Percentiles rank a stretch among this genome's conserved stretches.
These are phyloP conservation scores for Plasmodium ovale DNA, from an alignment of 169 alveolate species.

Conservation along the genomic window DNA sequence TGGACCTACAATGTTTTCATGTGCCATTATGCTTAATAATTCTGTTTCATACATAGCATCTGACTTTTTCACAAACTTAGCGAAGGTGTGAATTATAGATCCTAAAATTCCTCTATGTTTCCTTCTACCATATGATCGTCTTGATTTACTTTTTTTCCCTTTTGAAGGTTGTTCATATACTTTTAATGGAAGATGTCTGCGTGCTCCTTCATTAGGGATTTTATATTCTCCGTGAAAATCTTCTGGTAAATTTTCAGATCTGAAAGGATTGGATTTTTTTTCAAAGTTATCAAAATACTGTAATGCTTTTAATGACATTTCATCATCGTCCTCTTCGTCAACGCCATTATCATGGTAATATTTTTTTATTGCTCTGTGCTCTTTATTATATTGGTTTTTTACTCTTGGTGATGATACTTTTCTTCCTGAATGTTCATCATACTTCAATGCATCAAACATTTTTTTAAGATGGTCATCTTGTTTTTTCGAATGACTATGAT, in stretches of 20 bases:
- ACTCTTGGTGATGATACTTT: too few relatives aligned
- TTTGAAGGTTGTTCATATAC: neutral
- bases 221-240: neutral
- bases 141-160: neutral
- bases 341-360: too few relatives aligned
- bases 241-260: neutral
- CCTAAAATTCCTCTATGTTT: neutral
- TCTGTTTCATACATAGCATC: constrained; percentile 48
- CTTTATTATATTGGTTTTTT: too few relatives aligned
- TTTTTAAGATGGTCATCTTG: neutral
- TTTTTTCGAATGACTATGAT: neutral
- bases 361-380: too few relatives aligned
- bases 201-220: neutral
- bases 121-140: neutral
- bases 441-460: neutral
- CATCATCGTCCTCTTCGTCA: too few relatives aligned
- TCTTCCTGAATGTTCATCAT: too few relatives aligned
- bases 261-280: neutral
- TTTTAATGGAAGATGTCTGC: neutral
- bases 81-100: neutral
- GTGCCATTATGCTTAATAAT: neutral
- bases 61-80: neutral
- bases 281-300: constrained; percentile 1
- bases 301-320: too few relatives aligned
- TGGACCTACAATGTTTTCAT: neutral